phyloP scores from a whole-genome alignment of 2,329 filamentous ascomycete genomes.

The Ophidiomyces ophidiicola region DNA sequence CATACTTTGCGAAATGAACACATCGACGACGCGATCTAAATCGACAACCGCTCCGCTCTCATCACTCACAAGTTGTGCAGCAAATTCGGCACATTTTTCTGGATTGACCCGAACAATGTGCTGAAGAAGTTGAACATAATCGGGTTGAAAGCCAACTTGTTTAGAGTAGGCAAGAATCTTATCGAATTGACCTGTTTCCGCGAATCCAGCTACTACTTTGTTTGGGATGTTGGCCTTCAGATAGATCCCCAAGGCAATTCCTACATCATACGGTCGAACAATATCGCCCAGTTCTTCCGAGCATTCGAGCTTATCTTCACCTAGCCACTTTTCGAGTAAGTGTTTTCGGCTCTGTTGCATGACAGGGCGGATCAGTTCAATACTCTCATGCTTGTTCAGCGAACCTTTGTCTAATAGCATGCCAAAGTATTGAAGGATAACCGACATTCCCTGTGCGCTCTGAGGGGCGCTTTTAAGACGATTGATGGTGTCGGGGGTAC shows the following conservation, averaged over 20 bases:
- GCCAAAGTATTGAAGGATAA: slow-evolving; percentile 94
- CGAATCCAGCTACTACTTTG: slow-evolving; percentile 90
- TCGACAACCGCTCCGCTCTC: slow-evolving; percentile 80
- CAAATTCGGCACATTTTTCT: slow-evolving; percentile 91
- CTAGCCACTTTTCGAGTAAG: slow-evolving; percentile 93
- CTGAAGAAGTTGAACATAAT: slow-evolving; percentile 83
- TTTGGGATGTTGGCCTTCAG: slow-evolving; percentile 78
- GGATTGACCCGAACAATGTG: slow-evolving; percentile 85
- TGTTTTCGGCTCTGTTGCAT: slow-evolving; percentile 90
- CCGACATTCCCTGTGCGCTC: slow-evolving; percentile 64
- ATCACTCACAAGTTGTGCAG: slow-evolving; percentile 78
- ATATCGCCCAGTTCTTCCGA: slow-evolving; percentile 95
- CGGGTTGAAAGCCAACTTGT: slow-evolving; percentile 78
- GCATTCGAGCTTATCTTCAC: slow-evolving; percentile 87
- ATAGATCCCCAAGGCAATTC: slow-evolving; percentile 79
- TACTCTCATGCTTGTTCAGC: slow-evolving; percentile 82
- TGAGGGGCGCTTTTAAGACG: slow-evolving; percentile 79
- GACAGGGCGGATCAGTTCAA: slow-evolving; percentile 87
- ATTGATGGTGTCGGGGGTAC: slow-evolving; percentile 89
- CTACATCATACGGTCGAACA: slow-evolving; percentile 77
- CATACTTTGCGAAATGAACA: slow-evolving; percentile 97
- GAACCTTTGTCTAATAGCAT: slow-evolving; percentile 91
- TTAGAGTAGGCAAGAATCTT: slow-evolving; percentile 88
- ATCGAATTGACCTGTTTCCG: slow-evolving; percentile 92
- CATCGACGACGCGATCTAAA: slow-evolving; percentile 86